These are phyloP conservation scores for Hypocreales sp. DNA, from an alignment of 2,329 filamentous ascomycete genomes.

Conservation along the genomic window DNA sequence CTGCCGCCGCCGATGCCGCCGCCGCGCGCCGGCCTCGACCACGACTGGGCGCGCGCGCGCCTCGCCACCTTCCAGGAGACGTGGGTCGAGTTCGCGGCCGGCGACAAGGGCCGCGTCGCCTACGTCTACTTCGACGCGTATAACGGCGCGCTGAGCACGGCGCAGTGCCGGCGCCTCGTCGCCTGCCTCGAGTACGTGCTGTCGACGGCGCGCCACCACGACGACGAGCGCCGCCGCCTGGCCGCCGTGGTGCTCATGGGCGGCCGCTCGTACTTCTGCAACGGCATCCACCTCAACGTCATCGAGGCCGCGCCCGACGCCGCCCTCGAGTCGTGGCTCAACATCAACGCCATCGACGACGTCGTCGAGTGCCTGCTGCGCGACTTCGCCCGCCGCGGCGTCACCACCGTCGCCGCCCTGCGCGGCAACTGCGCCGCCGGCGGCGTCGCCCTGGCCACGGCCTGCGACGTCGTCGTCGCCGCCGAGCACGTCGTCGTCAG, in stretches of 20 bases:
- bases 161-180: slow-evolving; percentile 19
- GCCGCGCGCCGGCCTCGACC: slow-evolving; percentile 11
- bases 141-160: slow-evolving; percentile 26
- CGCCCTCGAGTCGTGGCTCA: slow-evolving; percentile 22
- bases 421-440: slow-evolving; percentile 25
- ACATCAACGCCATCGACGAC: slow-evolving; percentile 28
- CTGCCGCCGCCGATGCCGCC: slow-evolving; percentile 7
- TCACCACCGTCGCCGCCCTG: slow-evolving; percentile 21
- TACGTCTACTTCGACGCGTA: slow-evolving; percentile 27
- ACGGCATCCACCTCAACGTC: slow-evolving; percentile 26
- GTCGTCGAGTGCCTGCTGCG: slow-evolving; percentile 21
- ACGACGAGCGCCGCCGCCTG: slow-evolving; percentile 9
- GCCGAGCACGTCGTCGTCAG: slow-evolving; percentile 22
- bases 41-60: too few species aligned
- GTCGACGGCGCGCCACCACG: slow-evolving; percentile 6
- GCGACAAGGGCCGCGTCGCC: slow-evolving; percentile 12
- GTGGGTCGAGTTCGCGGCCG: slow-evolving; percentile 18
- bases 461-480: slow-evolving; percentile 20
- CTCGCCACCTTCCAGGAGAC: slow-evolving; percentile 21
- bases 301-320: slow-evolving; percentile 22
- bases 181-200: slow-evolving; percentile 19
- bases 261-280: slow-evolving; percentile 21
- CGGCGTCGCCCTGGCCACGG: slow-evolving; percentile 23
- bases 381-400: slow-evolving; percentile 17
- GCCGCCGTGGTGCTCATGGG: slow-evolving; percentile 23